These are phyloP conservation scores for Monosporascus sp. DNA, from an alignment of 2,329 filamentous ascomycete species.

Conservation along the genomic window DNA sequence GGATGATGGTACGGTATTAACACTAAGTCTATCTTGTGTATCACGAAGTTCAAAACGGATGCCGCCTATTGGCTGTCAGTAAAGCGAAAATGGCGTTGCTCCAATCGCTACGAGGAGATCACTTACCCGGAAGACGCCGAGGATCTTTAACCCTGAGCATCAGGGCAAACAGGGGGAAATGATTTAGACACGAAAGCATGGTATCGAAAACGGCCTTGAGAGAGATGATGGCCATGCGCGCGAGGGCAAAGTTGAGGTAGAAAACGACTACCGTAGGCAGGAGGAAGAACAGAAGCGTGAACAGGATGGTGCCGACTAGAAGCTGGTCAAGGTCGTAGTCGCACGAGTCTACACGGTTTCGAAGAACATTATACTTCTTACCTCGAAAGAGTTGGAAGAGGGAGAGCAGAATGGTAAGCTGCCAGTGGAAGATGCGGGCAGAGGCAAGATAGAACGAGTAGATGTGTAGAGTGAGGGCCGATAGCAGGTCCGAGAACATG, in stretches of 20 bases:
- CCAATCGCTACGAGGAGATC: not conserved
- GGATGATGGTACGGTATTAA: constrained; percentile 24
- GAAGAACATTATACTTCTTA: constrained; percentile 94
- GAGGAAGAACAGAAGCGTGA: constrained; percentile 91
- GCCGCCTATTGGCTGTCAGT: constrained; percentile 48
- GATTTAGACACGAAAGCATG: constrained; percentile 86
- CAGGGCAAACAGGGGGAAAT: constrained; percentile 93
- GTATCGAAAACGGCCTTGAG: constrained; percentile 91
- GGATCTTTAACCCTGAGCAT: constrained; percentile 97
- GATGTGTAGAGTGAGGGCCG: constrained; percentile 87
- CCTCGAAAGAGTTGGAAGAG: constrained; percentile 98
- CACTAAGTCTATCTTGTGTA: constrained; percentile 48
- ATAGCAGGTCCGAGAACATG: constrained; percentile 88
- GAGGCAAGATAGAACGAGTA: constrained; percentile 98
- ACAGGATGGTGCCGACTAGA: constrained; percentile 90
- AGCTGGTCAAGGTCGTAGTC: constrained; percentile 98
- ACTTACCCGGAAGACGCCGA: constrained; percentile 71
- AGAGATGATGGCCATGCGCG: constrained; percentile 90
- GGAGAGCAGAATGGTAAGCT: constrained; percentile 91
- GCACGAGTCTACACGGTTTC: constrained; percentile 96
- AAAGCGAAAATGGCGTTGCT: constrained; percentile 8
- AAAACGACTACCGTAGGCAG: constrained; percentile 94
- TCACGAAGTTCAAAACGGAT: constrained; percentile 87
- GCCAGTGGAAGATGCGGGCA: constrained; percentile 97
- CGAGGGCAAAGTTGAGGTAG: constrained; percentile 91